Percentiles rank a stretch among this genome's conserved stretches.
phyloP scores from a whole-genome alignment of 2,329 filamentous ascomycete species.

The Beauveria caledonica region DNA sequence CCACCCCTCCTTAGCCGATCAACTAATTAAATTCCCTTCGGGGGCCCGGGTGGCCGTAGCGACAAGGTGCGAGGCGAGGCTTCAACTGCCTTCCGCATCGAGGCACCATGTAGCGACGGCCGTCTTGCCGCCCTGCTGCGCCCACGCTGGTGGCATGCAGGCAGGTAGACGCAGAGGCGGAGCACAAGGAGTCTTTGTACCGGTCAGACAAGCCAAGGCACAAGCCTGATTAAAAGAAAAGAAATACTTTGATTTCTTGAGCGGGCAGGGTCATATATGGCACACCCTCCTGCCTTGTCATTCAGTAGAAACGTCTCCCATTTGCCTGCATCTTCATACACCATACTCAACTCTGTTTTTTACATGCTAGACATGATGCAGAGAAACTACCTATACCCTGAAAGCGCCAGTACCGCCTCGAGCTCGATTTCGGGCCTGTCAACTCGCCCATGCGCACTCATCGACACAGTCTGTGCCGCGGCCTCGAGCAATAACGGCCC shows the following conservation, averaged over 20 bases:
- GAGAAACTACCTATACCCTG: conserved; percentile 3
- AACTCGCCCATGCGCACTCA: conserved; percentile 5
- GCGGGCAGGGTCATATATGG: not conserved
- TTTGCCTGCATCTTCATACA: not conserved
- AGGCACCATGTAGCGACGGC: not conserved
- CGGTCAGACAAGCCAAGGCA: not conserved
- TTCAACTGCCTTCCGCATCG: conserved; percentile 4
- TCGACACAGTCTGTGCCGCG: conserved; percentile 1
- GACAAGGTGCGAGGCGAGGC: not conserved
- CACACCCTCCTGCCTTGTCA: not conserved
- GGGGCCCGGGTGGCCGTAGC: conserved; percentile 2
- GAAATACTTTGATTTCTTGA: conserved; percentile 1
- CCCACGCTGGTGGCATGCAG: not conserved
- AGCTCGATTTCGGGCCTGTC: conserved; percentile 8
- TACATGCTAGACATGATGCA: not conserved
- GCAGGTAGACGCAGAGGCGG: conserved; percentile 8
- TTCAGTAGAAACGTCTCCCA: not conserved
- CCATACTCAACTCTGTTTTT: not conserved
- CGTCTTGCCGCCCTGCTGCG: conserved; percentile 1
- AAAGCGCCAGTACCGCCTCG: not conserved
- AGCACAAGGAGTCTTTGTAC: conserved; percentile 6
- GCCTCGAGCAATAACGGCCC: not conserved
- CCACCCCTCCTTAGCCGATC: not conserved
- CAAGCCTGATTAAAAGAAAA: not conserved
- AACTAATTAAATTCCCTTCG: not conserved